Evolutionary conservation across 2,329 filamentous ascomycete species (phyloP).

Genomic region (Thelonectria olida): DNA sequence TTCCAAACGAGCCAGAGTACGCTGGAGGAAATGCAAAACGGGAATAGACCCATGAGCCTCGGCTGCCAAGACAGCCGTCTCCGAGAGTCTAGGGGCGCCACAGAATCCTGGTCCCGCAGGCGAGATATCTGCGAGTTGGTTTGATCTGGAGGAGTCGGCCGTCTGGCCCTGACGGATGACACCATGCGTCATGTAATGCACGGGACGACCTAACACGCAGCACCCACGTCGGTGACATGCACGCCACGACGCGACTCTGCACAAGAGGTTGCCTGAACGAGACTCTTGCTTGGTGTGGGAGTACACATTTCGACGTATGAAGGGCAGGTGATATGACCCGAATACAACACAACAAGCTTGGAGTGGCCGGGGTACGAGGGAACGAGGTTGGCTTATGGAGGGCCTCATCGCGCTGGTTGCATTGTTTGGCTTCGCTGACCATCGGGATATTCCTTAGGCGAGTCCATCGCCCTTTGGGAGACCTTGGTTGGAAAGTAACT

Average conservation of each 20-base stretch:
- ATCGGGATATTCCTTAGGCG: neutral
- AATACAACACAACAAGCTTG: conserved; percentile 7
- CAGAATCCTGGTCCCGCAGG: conserved; percentile 19
- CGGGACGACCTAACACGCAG: conserved; percentile 18
- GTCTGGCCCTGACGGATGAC: conserved; percentile 24
- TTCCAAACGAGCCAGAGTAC: too few species aligned
- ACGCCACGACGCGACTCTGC: conserved; percentile 22
- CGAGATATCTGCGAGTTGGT: conserved; percentile 18
- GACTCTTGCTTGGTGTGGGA: conserved; percentile 17
- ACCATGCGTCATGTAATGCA: conserved; percentile 35
- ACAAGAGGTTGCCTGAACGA: conserved; percentile 5
- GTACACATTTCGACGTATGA: conserved; percentile 5
- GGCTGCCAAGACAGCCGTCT: conserved; percentile 6
- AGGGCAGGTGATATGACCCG: conserved; percentile 6
- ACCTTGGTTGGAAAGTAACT: too few species aligned
- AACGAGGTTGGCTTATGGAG: neutral
- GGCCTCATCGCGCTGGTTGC: neutral
- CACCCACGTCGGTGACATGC: conserved; percentile 24
- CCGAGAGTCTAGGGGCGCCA: conserved; percentile 23
- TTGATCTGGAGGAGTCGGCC: neutral
- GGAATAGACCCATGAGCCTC: neutral
- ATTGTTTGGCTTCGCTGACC: neutral
- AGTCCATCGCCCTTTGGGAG: neutral
- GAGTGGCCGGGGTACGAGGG: neutral
- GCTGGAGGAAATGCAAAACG: too few species aligned